These are phyloP conservation scores for Mycena haematopus DNA, from an alignment of 768 basidiomycete genomes.

Conservation along the genomic window DNA sequence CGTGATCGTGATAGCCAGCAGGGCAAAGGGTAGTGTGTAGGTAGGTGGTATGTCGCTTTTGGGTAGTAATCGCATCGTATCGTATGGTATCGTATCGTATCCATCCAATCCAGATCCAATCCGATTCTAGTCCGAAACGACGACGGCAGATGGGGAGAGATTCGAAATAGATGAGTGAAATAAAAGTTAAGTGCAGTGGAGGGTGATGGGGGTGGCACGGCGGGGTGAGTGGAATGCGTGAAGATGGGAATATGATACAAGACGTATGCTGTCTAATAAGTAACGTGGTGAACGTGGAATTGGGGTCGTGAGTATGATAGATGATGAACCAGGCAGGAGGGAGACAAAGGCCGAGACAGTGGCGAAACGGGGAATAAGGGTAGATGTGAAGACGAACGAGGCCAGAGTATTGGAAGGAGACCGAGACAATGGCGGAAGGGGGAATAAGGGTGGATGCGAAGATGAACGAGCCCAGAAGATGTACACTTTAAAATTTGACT, in stretches of 20 bases:
- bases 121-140: too few species aligned
- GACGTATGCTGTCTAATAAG: conserved; percentile 40
- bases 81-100: background rate
- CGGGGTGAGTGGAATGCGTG: background rate
- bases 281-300: conserved; percentile 32
- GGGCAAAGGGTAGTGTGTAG: conserved; percentile 1
- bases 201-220: conserved; percentile 11
- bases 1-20: background rate
- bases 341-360: background rate
- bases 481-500: conserved; percentile 22
- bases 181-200: conserved; percentile 24
- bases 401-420: background rate
- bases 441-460: conserved; percentile 12
- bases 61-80: too few species aligned
- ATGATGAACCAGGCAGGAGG: background rate
- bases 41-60: too few species aligned
- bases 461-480: conserved; percentile 17
- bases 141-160: too few species aligned
- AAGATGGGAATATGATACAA: conserved; percentile 29
- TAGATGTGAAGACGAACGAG: conserved; percentile 14
- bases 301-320: conserved; percentile 1
- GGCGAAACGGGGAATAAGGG: conserved; percentile 7
- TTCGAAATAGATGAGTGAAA: conserved; percentile 3
- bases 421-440: conserved; percentile 3
- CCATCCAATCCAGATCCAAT: background rate